Evolutionary conservation across 2,329 filamentous ascomycete genomes (phyloP).

Genomic region (Scolecobasidium constrictum): DNA sequence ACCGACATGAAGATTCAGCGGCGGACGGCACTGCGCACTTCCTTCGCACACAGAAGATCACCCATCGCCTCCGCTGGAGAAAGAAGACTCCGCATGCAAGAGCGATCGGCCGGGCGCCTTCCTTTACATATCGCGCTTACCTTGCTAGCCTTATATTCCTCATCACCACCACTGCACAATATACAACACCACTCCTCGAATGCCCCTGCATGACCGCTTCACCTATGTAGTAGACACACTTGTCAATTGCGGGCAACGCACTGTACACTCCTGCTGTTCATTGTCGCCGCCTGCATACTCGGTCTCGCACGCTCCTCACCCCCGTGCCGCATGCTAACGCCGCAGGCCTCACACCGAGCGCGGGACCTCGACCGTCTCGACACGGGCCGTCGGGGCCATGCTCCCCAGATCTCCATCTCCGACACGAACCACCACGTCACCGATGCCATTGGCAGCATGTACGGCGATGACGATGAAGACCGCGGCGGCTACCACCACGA

Average conservation of each 20-base stretch:
- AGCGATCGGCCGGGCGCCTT: neutral
- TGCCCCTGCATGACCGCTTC: neutral
- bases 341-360: conserved; percentile 29
- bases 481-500: conserved; percentile 30
- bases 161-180: neutral
- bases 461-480: conserved; percentile 59
- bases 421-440: conserved; percentile 91
- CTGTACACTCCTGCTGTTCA: neutral
- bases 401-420: conserved; percentile 58
- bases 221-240: neutral
- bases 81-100: neutral
- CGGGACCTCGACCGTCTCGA: conserved; percentile 36
- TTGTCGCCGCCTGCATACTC: conserved; percentile 7
- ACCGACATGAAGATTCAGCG: neutral
- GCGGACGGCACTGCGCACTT: neutral
- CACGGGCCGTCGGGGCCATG: conserved; percentile 45
- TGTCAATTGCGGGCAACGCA: neutral
- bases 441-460: conserved; percentile 84
- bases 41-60: no score
- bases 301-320: conserved; percentile 1
- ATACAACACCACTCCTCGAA: neutral
- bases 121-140: neutral
- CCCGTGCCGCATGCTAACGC: conserved; percentile 19
- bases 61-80: neutral
- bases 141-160: neutral